Evolutionary conservation across 345 rosid genomes (phyloP), one percentile per base, ranked within the genome.

Genomic region (Dipteronia sinensis): DNA sequence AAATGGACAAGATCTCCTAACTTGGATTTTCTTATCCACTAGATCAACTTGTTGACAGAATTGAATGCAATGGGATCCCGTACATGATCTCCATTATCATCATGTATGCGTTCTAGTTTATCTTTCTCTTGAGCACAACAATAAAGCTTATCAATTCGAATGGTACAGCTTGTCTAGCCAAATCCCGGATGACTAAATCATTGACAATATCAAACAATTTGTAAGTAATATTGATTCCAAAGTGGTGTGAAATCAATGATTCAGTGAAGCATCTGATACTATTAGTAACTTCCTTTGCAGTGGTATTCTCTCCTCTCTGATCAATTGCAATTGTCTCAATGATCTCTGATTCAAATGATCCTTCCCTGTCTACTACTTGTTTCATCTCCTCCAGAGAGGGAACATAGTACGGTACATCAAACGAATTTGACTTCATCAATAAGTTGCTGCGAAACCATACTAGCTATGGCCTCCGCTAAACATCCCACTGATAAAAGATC

Each of bases 221-320:
- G 61, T 81, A 78, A 76, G 69, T 23, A 10, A 77, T 34, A 38
- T 62, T 74, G 51, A 11, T 38, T 19, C 78, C 78, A 38, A 77
- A 66, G 63, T 81, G 80, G 72, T 68, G 71, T 6, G 80, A 63
- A 34, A 77, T 68, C n/a, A 73, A 40, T 12, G 81, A 67, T 13
- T 75, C 81, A 8, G 84, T 62, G 75, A 59, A 69, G 23, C 75
- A 34, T 46, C 78, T 73, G 4, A 27, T 23, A n/a, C 22, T n/a
- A 8, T 68, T 63, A 6, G 71, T 20, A 38, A 62, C 3, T 49
- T 51, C 77, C 76, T 62, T 22, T n/a, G 49, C 74, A 11, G 38
- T 8, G 22, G 23, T 31, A 61, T 46, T 13, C 40, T 46, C 75
- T 51, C 59, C 72, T 4, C 46, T 42, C 46, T 42, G 46, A 0